A percentile compares a stretch with the other conserved stretches of the same genome.
Conservation (phyloP, 768 basidiomycete genomes). For the Rhodosporidiobolus sp. region DNA sequence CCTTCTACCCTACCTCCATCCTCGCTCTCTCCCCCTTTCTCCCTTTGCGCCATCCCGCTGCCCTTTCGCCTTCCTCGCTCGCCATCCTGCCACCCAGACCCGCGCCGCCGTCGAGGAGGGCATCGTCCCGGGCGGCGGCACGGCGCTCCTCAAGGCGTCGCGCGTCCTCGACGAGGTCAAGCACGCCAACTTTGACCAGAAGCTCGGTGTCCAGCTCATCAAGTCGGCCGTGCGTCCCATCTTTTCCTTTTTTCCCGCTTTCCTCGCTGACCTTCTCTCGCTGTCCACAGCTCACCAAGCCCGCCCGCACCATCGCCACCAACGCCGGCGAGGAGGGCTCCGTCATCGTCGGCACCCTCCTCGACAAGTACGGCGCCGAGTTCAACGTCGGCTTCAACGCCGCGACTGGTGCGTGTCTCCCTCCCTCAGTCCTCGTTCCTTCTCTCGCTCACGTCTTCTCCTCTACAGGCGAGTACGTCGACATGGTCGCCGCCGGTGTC, state of each 20-base stretch:
- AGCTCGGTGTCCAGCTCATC: constrained; percentile 71
- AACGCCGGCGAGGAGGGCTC: constrained; percentile 93
- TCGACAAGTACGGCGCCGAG: constrained; percentile 62
- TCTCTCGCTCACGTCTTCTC: too few relatives aligned
- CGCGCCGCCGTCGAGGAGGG: constrained; percentile 98
- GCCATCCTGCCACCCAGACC: too few relatives aligned
- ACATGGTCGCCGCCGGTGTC: constrained; percentile 89
- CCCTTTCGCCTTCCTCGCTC: too few relatives aligned
- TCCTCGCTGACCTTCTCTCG: constrained; percentile 58
- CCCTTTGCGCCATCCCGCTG: too few relatives aligned
- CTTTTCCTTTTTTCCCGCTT: not conserved
- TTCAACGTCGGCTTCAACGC: constrained; percentile 93
- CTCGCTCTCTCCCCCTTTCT: too few relatives aligned
- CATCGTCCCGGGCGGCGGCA: constrained; percentile 93
- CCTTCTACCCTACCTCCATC: too few relatives aligned
- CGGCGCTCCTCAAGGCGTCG: constrained; percentile 69
- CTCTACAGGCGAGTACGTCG: constrained; percentile 72
- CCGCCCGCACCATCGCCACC: constrained; percentile 79
- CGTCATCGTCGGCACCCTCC: constrained; percentile 85
- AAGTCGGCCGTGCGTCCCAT: too few relatives aligned
- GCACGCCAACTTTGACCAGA: constrained; percentile 92
- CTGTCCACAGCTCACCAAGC: constrained; percentile 72
- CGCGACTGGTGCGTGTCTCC: constrained; percentile 52
- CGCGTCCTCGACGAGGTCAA: constrained; percentile 69
- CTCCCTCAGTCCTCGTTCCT: too few relatives aligned